Evolutionary conservation across 2,329 filamentous ascomycete genomes (phyloP), one percentile per base, ranked within the genome.

Genomic region (Ceratocystis diversiconidia): DNA sequence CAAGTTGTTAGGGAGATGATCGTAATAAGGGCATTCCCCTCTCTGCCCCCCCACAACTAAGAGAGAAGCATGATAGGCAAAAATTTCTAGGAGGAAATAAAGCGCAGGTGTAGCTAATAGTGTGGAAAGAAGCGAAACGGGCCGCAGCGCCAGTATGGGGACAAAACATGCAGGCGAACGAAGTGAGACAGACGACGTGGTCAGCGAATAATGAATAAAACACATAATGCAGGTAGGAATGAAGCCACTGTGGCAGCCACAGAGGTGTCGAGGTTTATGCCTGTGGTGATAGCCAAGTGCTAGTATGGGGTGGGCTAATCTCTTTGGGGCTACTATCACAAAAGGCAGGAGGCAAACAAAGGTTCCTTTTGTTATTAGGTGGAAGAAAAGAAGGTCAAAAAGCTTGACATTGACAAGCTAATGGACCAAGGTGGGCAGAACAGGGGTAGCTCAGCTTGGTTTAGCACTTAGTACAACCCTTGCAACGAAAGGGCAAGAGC

Each of bases 161-260:
- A 57, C 52, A 57, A 57, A 28, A 57, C 52, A 57, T 57, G 52
- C 52, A 57, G 52, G 30, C 52, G 30, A 57, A 57, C 48, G 48
- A 22, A 50, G 48, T 50, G 48, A 50, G 48, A 50, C 48, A 50
- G 10, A 19, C n/a, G 48, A 50, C 48, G 48, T 50, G 48, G 48
- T 50, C 48, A 50, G 48, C 44, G n/a, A 32, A 32, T 32, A 32
- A 32, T 41, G 36, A 41, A 41, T 41, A 41, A 41, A 41, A 41
- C 48, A 50, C 48, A 50, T 50, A 8, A 10, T 50, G 19, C 46
- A 48, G 46, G 17, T 50, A 17, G 44, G 19, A 28, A 19, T n/a
- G 46, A 22, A 50, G 48, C 48, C 22, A 52, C 50, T 22, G 28
- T 59, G 48, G n/a, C 22, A 32, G 52, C 28, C 12, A 55, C 10